Evolutionary conservation across 371 early-diverging fungal genomes (phyloP).

Genomic region (Circinella umbellata): DNA sequence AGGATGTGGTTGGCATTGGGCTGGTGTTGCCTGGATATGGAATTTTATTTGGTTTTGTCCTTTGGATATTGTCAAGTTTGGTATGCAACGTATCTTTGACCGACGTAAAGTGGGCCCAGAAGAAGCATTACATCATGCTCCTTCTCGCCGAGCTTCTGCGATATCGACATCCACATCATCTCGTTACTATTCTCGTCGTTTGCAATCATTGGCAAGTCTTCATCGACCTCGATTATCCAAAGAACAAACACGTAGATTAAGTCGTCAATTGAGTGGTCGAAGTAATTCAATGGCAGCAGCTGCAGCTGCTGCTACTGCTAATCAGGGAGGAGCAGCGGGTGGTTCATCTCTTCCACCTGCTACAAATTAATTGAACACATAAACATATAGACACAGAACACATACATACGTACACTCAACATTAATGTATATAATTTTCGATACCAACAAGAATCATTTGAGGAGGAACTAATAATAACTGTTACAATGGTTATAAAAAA

Average conservation of each 20-base stretch:
- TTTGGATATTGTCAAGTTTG: conserved; percentile 76
- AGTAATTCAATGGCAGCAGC: background rate
- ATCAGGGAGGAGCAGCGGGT: too few species aligned
- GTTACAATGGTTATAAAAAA: too few species aligned
- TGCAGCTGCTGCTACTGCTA: too few species aligned
- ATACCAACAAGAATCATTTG: too few species aligned
- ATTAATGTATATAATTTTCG: too few species aligned
- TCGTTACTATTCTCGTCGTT: conserved; percentile 46
- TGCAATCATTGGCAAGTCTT: conserved; percentile 40
- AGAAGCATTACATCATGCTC: background rate
- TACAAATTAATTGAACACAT: background rate
- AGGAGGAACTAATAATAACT: too few species aligned
- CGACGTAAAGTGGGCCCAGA: conserved; percentile 37
- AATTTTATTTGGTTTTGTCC: conserved; percentile 79
- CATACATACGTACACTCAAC: too few species aligned
- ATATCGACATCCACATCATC: conserved; percentile 34
- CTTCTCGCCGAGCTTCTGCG: conserved; percentile 34
- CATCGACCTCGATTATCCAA: conserved; percentile 31
- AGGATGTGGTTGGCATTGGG: conserved; percentile 61
- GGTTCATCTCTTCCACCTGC: background rate
- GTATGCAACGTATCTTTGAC: conserved; percentile 55
- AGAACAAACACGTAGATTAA: conserved; percentile 1
- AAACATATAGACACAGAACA: too few species aligned
- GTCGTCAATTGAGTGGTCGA: conserved; percentile 1
- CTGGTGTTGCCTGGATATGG: conserved; percentile 76